phyloP scores from a whole-genome alignment of 2,329 filamentous ascomycete species.

The Cercospora sp. region DNA sequence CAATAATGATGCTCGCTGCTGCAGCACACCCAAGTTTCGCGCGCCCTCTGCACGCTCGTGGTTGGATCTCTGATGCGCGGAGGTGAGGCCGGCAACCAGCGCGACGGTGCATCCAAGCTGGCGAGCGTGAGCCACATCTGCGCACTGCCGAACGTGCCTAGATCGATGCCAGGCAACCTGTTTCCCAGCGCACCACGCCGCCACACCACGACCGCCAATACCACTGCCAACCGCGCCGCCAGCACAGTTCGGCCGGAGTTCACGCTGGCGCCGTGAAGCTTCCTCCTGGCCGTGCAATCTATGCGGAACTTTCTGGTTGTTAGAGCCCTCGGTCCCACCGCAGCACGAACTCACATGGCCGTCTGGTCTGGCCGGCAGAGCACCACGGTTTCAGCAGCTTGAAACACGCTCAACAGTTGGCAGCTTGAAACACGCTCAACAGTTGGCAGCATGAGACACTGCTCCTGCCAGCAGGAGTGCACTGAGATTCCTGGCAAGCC shows the following conservation, averaged over 20 bases:
- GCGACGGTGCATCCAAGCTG: neutral
- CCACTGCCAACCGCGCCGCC: neutral
- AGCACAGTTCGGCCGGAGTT: neutral
- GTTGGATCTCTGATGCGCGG: conserved; percentile 2
- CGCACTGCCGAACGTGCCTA: neutral
- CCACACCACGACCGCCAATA: neutral
- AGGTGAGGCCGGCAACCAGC: neutral
- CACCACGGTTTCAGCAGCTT: neutral
- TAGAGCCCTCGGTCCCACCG: neutral
- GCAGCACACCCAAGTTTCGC: neutral
- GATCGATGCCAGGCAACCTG: neutral
- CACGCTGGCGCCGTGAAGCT: neutral
- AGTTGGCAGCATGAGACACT: neutral
- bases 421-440: neutral
- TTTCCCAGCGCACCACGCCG: neutral
- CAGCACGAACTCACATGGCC: neutral
- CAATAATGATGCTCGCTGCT: neutral
- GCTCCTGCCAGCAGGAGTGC: neutral
- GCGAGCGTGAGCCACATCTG: neutral
- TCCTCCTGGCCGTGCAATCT: neutral
- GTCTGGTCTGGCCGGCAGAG: neutral
- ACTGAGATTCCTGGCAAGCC: neutral
- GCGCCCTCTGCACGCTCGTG: neutral
- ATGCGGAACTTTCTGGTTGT: neutral
- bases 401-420: neutral